Evolutionary conservation across 352 stramenopile genomes (phyloP), one percentile per base, ranked within the genome.

Genomic region (Globisporangium apiculatum): DNA sequence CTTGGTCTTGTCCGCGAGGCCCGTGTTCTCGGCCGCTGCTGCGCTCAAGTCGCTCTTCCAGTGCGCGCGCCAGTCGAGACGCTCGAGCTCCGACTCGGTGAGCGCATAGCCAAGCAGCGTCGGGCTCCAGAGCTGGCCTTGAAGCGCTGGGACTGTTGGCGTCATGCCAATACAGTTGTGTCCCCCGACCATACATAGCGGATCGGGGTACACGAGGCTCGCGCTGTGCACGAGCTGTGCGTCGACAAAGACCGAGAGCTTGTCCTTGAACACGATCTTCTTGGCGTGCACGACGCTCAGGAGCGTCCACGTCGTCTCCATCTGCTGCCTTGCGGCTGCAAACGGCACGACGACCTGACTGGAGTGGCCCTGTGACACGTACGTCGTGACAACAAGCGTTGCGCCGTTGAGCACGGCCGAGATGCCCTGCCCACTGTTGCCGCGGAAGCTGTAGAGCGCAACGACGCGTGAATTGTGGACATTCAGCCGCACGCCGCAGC

Each of bases 181-280:
- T 4, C 83, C 83, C 6, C 79, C 80, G 11, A 79, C 58, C 73
- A 91, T 86, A 36, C 69, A 72, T 3, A 86, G 45, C 7, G 81
- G 72, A 53, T 95, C 85, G 0, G 83, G 83, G 43, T 95, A 95
- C 5, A 68, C 65, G 50, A 95, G 56, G 56, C 76, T 87, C 0
- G 81, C 85, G 36, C 66, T 83, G 57, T 85, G 87, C 9, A 83
- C 57, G n/a, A 45, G 50, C 11, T 67, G 69, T 1, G 81, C 83
- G 50, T 95, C 69, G n/a, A 85, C 62, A 58, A 72, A 93, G 36
- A 95, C 72, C 0, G 66, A 72, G 9, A 93, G 41, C 61, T 95
- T 95, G 67, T 93, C 85, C 60, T 91, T 93, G 66, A 93, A 95
- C 10, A 95, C 78, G 78, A 95, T 91, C 53, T 92, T 95, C 63